Percentiles rank a stretch among this genome's conserved stretches.
Evolutionary conservation across 306 rosid species (phyloP).

Genomic region (Trichosanthes cucumerina): DNA sequence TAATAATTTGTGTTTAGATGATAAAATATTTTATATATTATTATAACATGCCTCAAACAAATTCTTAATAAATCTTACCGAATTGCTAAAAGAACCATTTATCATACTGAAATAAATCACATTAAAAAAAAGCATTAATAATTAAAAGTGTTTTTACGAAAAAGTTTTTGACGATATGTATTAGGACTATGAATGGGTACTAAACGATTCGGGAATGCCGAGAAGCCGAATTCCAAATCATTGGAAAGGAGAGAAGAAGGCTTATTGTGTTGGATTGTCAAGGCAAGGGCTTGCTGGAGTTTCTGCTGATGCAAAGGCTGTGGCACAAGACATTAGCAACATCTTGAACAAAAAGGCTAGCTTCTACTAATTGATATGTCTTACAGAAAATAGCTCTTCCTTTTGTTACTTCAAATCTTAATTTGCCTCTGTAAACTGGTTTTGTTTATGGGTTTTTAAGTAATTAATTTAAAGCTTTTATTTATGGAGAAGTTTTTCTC

Average conservation of each 20-base stretch:
- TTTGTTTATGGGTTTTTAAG: background rate
- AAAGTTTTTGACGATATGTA: background rate
- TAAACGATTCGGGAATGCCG: constrained; percentile 41
- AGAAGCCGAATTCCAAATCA: constrained; percentile 28
- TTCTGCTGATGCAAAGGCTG: constrained; percentile 32
- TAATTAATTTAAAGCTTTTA: too few species aligned
- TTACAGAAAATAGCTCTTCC: too few species aligned
- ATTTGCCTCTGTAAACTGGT: background rate
- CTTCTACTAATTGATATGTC: too few species aligned
- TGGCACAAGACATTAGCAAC: constrained; percentile 27
- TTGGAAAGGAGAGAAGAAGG: constrained; percentile 48
- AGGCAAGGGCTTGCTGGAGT: constrained; percentile 42
- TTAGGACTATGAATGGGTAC: constrained; percentile 28
- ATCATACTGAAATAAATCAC: too few species aligned
- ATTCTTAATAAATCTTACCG: too few species aligned
- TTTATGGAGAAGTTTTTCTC: too few species aligned
- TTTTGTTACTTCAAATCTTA: background rate
- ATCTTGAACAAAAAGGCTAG: background rate
- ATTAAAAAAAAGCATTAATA: too few species aligned
- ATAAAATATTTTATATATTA: too few species aligned
- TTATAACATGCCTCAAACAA: too few species aligned
- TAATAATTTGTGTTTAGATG: too few species aligned
- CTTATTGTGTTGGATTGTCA: constrained; percentile 47
- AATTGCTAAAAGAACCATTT: too few species aligned
- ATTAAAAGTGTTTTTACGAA: too few species aligned